Evolutionary conservation across 345 rosid genomes (phyloP).

Genomic region (Balakata baccata): DNA sequence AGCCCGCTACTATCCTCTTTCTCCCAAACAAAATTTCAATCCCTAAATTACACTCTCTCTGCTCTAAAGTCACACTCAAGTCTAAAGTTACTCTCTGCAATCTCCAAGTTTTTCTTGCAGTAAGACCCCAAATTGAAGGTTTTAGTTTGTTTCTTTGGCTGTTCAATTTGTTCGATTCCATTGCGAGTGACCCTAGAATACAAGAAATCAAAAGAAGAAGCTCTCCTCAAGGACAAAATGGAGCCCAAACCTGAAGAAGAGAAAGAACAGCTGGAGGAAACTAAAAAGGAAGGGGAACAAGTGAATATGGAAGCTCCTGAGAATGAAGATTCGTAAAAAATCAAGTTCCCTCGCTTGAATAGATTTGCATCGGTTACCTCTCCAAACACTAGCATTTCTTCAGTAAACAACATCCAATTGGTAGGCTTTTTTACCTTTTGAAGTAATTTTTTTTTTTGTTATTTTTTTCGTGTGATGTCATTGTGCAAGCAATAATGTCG

Average conservation of each 20-base stretch:
- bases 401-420: too few relatives aligned
- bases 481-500: too few relatives aligned
- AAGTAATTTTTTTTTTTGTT: too few relatives aligned
- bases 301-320: neutral
- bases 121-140: slow-evolving; percentile 25
- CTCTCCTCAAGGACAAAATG: slow-evolving; percentile 25
- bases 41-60: neutral
- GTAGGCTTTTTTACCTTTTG: too few relatives aligned
- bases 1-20: slow-evolving; percentile 16
- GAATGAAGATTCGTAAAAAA: slow-evolving; percentile 11
- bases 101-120: slow-evolving; percentile 1
- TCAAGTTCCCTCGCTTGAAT: too few relatives aligned
- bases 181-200: slow-evolving; percentile 69
- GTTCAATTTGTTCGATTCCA: slow-evolving; percentile 20
- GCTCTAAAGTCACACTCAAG: too few relatives aligned
- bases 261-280: slow-evolving; percentile 12
- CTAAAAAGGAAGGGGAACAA: slow-evolving; percentile 21
- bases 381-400: too few relatives aligned
- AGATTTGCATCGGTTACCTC: too few relatives aligned
- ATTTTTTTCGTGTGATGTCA: too few relatives aligned
- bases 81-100: neutral
- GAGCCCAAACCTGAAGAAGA: slow-evolving; percentile 22
- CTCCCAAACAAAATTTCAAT: neutral
- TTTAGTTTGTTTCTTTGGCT: slow-evolving; percentile 5
- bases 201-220: slow-evolving; percentile 40